Conservation (phyloP, 1,284 basidiomycete genomes). For the Cutaneotrichosporon sp. region DNA sequence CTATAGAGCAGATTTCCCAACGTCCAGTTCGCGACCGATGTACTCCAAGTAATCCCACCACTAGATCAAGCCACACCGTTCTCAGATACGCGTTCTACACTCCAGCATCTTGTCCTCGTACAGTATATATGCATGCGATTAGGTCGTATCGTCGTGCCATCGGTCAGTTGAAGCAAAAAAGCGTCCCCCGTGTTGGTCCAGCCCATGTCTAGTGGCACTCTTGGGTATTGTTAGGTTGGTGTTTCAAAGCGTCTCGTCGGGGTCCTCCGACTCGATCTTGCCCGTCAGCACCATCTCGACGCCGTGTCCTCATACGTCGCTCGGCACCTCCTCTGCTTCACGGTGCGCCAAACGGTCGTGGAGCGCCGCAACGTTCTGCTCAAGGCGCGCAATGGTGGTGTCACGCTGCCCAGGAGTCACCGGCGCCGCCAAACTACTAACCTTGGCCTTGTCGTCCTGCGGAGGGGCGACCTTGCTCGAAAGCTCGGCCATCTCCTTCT, state of each 20-base stretch:
- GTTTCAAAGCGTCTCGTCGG: slow-evolving; percentile 3
- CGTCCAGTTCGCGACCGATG: no score
- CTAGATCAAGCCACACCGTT: no score
- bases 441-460: not conserved
- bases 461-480: slow-evolving; percentile 1
- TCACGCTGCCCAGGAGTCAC: no score
- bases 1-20: no score
- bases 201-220: not conserved
- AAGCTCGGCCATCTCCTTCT: not conserved
- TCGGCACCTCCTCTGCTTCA: slow-evolving; percentile 4
- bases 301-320: not conserved
- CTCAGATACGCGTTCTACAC: no score
- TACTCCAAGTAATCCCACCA: no score
- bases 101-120: not conserved
- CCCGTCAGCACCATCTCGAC: not conserved
- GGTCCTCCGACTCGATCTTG: not conserved
- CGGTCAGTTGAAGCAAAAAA: no score
- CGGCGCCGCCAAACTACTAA: not conserved
- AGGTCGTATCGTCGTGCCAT: slow-evolving; percentile 4
- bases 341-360: slow-evolving; percentile 10
- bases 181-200: no score
- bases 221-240: no score
- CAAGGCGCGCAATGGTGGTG: slow-evolving; percentile 12
- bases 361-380: slow-evolving; percentile 9
- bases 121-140: slow-evolving; percentile 9